Base-by-base conservation (phyloP, 208 protist species). In the Crithidia thermophila region DNA sequence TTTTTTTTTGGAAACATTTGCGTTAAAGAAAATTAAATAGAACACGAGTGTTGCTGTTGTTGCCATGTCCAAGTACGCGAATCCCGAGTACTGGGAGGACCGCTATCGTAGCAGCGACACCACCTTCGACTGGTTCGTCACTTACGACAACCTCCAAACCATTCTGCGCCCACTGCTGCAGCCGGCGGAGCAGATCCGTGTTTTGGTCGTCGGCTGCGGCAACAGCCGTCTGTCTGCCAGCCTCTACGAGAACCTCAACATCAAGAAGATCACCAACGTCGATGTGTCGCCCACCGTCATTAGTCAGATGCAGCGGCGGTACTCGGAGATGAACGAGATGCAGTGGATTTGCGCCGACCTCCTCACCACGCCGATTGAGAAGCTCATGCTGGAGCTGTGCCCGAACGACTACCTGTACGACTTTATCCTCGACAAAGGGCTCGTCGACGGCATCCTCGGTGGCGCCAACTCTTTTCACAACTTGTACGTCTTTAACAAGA, bases 61-160 rank as follows among this genome's bases (percentile, higher is more conserved):
- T 21, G 27, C 16, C 37, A 95, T 95, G 88, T 94, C 92, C 21
- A 94, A 97, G 74, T 97, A 97, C 77, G 86, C 88, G 10, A 93
- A 94, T 30, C 82, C 86, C 11, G 88, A 94, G 31, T 97, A 97
- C 72, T 97, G 93, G 93, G 90, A 97, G 66, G 90, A 97, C 67
- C 78, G 90, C n/a, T 97, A 97, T 50, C 90, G 92, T 49, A 93
- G 87, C 62, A 92, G 82, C 45, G 91, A 95, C 76, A 94, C 90
- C 11, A 97, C 86, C 49, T 97, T 96, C 52, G 93, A 97, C 34
- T 97, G 93, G 93, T 97, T 93, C 69, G 66, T 95, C 23, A 93
- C 85, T 31, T 97, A 85, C 58, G 93, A 96, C 47, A 91, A 84
- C 34, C 75, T 96, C n/a, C 87, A 95, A 67, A 62, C 83, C 5